A percentile compares a stretch with the other conserved stretches of the same genome.
These are phyloP conservation scores for Xylaria castorea DNA, from an alignment of 495 filamentous ascomycete species.

Conservation along the genomic window DNA sequence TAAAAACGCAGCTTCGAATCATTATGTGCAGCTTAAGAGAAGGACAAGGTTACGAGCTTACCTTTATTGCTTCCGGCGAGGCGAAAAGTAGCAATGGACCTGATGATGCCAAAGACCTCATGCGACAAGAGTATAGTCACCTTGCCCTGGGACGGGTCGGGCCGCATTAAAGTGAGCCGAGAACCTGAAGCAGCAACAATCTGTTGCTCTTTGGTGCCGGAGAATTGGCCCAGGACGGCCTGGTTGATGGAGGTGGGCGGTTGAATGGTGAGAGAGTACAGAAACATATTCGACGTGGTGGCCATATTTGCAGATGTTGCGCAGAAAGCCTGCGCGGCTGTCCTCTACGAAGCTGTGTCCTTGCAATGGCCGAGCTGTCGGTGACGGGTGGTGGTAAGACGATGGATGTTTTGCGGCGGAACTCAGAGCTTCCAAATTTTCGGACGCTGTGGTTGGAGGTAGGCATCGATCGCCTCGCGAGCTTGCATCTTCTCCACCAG, in stretches of 20 bases:
- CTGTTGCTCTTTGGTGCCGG: conserved; percentile 93
- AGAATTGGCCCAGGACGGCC: conserved; percentile 91
- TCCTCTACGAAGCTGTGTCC: conserved; percentile 14
- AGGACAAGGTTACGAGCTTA: conserved; percentile 60
- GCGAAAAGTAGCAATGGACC: conserved; percentile 84
- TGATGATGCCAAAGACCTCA: conserved; percentile 94
- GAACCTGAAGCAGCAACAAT: conserved; percentile 94
- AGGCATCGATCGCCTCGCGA: neutral
- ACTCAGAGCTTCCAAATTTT: conserved; percentile 25
- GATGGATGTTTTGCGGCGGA: neutral
- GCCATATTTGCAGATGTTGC: conserved; percentile 72
- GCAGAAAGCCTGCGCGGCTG: conserved; percentile 63
- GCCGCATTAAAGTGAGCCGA: conserved; percentile 83
- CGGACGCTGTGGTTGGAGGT: neutral
- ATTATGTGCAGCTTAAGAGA: conserved; percentile 81
- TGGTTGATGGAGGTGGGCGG: conserved; percentile 86
- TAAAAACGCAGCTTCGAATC: conserved; percentile 74
- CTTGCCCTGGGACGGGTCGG: conserved; percentile 83
- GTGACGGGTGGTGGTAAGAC: neutral
- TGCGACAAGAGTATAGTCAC: conserved; percentile 84
- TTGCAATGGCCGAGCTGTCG: conserved; percentile 9
- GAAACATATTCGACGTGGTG: conserved; percentile 95
- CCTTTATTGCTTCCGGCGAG: conserved; percentile 95
- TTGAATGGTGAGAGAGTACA: conserved; percentile 95
- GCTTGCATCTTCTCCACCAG: neutral